Conservation (phyloP, 371 early-diverging fungal species). For the Mucor racemosus region DNA sequence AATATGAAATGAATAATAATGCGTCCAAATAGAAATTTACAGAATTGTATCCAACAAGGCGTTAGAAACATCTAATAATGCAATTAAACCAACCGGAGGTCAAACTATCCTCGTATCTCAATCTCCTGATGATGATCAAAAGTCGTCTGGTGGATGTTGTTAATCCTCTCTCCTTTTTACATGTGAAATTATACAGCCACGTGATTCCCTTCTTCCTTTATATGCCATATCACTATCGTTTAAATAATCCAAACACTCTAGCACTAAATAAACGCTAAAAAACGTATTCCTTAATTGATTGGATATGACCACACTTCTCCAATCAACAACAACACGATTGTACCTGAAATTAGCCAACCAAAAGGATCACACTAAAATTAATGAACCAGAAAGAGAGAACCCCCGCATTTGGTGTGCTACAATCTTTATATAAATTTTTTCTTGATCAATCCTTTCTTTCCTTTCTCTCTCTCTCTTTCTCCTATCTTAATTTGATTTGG, state of each 20-base stretch:
- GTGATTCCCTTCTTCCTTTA: neutral
- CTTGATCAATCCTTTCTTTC: neutral
- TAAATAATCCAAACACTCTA: too few species aligned
- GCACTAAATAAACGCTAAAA: neutral
- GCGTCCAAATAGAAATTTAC: constrained; percentile 78
- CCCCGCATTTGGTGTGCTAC: constrained; percentile 12
- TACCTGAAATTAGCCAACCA: constrained; percentile 17
- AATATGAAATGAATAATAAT: neutral
- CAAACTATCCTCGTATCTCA: constrained; percentile 78
- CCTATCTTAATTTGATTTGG: constrained; percentile 4
- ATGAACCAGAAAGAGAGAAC: neutral
- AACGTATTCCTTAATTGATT: neutral
- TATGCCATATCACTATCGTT: neutral
- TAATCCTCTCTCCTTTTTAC: constrained; percentile 37
- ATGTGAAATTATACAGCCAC: constrained; percentile 1
- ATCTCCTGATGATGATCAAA: constrained; percentile 60
- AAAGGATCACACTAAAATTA: neutral
- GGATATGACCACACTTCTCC: constrained; percentile 11
- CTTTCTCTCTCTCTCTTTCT: constrained; percentile 4
- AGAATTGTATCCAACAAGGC: constrained; percentile 93
- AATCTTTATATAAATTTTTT: neutral
- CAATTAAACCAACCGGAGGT: constrained; percentile 74
- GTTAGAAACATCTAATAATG: constrained; percentile 73
- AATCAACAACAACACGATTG: constrained; percentile 23
- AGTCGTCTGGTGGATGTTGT: constrained; percentile 78